A percentile compares a stretch with the other conserved stretches of the same genome.
phyloP scores from a whole-genome alignment of 23 red algal species.

The Gracilaria domingensis region DNA sequence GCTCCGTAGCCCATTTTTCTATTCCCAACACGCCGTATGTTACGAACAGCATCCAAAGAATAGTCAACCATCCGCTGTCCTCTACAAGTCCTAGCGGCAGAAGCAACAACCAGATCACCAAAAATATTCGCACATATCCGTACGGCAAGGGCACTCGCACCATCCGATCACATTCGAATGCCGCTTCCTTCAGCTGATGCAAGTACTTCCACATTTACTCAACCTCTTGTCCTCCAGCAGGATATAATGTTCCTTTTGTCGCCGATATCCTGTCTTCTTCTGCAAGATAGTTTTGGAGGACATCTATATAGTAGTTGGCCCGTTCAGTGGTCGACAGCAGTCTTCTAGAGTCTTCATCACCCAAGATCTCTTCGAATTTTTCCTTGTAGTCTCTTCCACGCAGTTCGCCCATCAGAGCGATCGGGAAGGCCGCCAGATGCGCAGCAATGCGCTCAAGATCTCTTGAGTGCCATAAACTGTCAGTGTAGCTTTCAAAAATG shows the following conservation, averaged over 20 bases:
- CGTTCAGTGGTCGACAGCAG: not conserved
- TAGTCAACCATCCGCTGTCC: constrained; percentile 46
- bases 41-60: constrained; percentile 55
- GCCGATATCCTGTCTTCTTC: constrained; percentile 22
- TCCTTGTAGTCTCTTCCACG: constrained; percentile 15
- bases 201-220: constrained; percentile 26
- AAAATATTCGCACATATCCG: constrained; percentile 59
- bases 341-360: constrained; percentile 1
- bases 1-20: constrained; percentile 30
- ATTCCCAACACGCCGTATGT: constrained; percentile 60
- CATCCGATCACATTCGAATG: constrained; percentile 5
- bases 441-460: constrained; percentile 43
- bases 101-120: constrained; percentile 51
- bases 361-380: constrained; percentile 7
- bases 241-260: not conserved
- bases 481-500: constrained; percentile 25
- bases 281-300: constrained; percentile 33
- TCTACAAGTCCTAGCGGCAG: constrained; percentile 58
- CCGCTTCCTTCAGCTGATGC: not conserved
- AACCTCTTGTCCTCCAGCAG: not conserved
- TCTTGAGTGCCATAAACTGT: constrained; percentile 3
- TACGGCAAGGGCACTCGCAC: constrained; percentile 31
- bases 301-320: constrained; percentile 23
- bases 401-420: constrained; percentile 36
- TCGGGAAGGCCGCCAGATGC: constrained; percentile 36